These are phyloP conservation scores for Apiotrichum mycotoxinovorans DNA, from an alignment of 1,284 basidiomycete species.

Conservation along the genomic window DNA sequence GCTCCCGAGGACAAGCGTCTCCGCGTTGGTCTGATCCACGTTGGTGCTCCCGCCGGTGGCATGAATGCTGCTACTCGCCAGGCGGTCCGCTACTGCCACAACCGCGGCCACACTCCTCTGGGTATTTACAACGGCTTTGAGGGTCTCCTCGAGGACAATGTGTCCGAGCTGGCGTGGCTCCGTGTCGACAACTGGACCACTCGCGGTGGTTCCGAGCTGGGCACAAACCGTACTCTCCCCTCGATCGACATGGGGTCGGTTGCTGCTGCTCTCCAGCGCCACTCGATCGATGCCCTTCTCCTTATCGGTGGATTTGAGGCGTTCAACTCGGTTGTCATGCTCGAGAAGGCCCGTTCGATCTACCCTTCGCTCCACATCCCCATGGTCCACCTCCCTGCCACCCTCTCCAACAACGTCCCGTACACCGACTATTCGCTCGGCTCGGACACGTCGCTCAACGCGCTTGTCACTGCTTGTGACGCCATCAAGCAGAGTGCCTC, in stretches of 20 bases:
- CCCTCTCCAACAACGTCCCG: conserved; percentile 97
- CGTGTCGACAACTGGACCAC: conserved; percentile 95
- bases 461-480: conserved; percentile 95
- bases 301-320: conserved; percentile 97
- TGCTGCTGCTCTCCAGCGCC: conserved; percentile 85
- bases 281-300: conserved; percentile 74
- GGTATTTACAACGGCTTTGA: conserved; percentile 94
- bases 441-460: conserved; percentile 92
- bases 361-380: conserved; percentile 93
- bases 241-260: conserved; percentile 79
- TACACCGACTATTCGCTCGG: conserved; percentile 94
- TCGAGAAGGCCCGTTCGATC: conserved; percentile 73
- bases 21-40: conserved; percentile 85
- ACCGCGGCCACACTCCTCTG: conserved; percentile 84
- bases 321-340: conserved; percentile 70
- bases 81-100: conserved; percentile 87
- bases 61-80: conserved; percentile 98
- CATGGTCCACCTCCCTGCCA: conserved; percentile 88
- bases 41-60: conserved; percentile 94
- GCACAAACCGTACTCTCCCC: conserved; percentile 88
- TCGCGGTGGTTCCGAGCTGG: conserved; percentile 96
- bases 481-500: conserved; percentile 97
- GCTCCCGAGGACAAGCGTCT: conserved; percentile 70
- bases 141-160: conserved; percentile 83
- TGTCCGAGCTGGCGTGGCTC: conserved; percentile 88